Percentiles rank a stretch among this genome's conserved stretches.
phyloP scores from a whole-genome alignment of 2,329 filamentous ascomycete genomes.

The Escovopsis weberi region DNA sequence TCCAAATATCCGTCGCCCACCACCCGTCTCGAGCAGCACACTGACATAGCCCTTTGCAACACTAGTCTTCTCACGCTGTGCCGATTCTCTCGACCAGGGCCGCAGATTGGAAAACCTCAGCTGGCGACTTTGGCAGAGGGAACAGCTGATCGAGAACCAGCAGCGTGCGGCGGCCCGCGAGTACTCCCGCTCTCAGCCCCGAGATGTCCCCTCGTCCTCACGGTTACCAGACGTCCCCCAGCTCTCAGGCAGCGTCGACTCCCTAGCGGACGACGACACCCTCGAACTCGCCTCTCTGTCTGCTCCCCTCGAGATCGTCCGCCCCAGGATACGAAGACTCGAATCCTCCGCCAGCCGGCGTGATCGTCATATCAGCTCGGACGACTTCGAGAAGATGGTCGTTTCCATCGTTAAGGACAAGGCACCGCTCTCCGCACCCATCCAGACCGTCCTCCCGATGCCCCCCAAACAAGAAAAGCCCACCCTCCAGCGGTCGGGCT shows the following conservation, averaged over 20 bases:
- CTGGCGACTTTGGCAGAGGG: conserved; percentile 89
- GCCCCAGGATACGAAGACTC: conserved; percentile 54
- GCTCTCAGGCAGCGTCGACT: conserved; percentile 66
- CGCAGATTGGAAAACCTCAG: conserved; percentile 86
- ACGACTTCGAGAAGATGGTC: conserved; percentile 88
- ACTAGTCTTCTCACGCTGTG: conserved; percentile 83
- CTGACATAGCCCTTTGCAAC: conserved; percentile 15
- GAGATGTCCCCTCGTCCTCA: conserved; percentile 30
- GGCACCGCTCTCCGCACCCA: conserved; percentile 35
- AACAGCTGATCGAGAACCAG: conserved; percentile 62
- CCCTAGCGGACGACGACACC: conserved; percentile 52
- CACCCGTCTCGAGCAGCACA: conserved; percentile 1
- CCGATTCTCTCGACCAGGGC: conserved; percentile 86
- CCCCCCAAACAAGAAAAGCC: conserved; percentile 29
- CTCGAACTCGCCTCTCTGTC: conserved; percentile 42
- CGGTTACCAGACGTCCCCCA: conserved; percentile 47
- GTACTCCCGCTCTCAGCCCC: conserved; percentile 30
- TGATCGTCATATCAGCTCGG: conserved; percentile 80
- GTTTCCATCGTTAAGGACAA: conserved; percentile 84
- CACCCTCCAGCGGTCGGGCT: conserved; percentile 26
- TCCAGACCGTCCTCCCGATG: conserved; percentile 12
- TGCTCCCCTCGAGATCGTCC: conserved; percentile 41
- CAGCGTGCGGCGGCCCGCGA: conserved; percentile 26
- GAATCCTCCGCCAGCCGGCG: conserved; percentile 58
- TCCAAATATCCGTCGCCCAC: too few species aligned